These are phyloP conservation scores for Neurospora discreta DNA, from an alignment of 495 filamentous ascomycete species.

Conservation along the genomic window DNA sequence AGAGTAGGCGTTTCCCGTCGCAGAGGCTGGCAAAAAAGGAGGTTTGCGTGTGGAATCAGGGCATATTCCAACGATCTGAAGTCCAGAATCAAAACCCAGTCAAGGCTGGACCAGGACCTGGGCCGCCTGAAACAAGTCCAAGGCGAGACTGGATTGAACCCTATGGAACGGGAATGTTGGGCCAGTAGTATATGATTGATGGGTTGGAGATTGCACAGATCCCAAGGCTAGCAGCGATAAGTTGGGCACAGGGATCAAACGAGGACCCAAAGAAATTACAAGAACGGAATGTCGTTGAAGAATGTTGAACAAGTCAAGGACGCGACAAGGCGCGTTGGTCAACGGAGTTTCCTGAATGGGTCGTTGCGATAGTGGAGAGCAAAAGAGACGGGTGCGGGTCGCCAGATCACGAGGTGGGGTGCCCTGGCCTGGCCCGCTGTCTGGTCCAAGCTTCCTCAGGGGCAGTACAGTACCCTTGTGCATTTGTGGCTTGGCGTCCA, in stretches of 20 bases:
- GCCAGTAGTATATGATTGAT: not conserved
- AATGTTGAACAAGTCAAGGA: not conserved
- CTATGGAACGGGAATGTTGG: not conserved
- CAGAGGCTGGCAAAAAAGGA: not conserved
- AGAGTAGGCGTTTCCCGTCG: not conserved
- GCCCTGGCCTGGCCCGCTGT: not conserved
- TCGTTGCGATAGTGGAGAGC: not conserved
- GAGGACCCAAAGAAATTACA: not conserved
- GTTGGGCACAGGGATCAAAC: not conserved
- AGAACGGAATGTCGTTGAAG: not conserved
- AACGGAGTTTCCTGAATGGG: not conserved
- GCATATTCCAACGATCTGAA: not conserved
- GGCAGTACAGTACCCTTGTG: not conserved
- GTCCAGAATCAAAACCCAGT: not conserved
- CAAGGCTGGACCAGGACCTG: not conserved
- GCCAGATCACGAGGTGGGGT: not conserved
- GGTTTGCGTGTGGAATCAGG: not conserved
- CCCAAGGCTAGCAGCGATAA: not conserved
- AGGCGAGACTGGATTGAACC: not conserved
- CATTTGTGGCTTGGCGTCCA: not conserved
- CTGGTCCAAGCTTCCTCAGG: not conserved
- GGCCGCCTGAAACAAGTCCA: not conserved
- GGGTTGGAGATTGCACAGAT: not conserved
- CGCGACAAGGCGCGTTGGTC: not conserved
- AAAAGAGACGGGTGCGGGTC: not conserved